Percentiles rank a stretch among this genome's conserved stretches.
Evolutionary conservation across 2,329 filamentous ascomycete genomes (phyloP).

Genomic region (Aureobasidium subglaciale): DNA sequence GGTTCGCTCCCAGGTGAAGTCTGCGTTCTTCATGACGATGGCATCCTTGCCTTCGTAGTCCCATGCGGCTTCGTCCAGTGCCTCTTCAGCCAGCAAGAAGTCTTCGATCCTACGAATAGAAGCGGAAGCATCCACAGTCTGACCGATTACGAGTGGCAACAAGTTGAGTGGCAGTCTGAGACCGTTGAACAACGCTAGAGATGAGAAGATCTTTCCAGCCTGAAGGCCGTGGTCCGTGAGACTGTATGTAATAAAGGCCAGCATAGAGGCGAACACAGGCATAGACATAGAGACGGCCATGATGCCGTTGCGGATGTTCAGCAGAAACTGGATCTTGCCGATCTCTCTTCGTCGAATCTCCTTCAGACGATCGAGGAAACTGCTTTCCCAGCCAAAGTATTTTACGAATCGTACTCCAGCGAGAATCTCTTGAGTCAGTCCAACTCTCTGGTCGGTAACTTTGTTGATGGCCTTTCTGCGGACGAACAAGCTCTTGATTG

Average conservation of each 20-base stretch:
- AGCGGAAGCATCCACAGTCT: conserved; percentile 81
- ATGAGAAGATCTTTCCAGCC: conserved; percentile 82
- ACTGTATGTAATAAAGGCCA: conserved; percentile 78
- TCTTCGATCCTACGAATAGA: conserved; percentile 81
- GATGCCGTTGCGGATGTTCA: conserved; percentile 79
- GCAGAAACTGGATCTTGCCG: conserved; percentile 69
- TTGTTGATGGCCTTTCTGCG: conserved; percentile 80
- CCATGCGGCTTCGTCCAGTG: conserved; percentile 61
- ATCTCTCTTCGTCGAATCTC: conserved; percentile 73
- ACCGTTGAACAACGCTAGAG: conserved; percentile 86
- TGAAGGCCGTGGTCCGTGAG: conserved; percentile 59
- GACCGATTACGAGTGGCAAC: conserved; percentile 78
- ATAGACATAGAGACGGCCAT: conserved; percentile 77
- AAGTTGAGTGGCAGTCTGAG: conserved; percentile 85
- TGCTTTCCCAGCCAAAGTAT: conserved; percentile 90
- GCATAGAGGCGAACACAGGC: conserved; percentile 90
- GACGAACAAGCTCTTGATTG: conserved; percentile 68
- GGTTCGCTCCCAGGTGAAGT: conserved; percentile 80
- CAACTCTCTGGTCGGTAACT: conserved; percentile 85
- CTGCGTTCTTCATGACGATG: conserved; percentile 63
- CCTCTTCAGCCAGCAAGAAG: conserved; percentile 80
- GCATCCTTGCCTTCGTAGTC: conserved; percentile 47
- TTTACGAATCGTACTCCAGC: conserved; percentile 92
- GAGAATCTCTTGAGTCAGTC: conserved; percentile 84
- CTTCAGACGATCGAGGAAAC: conserved; percentile 70